A percentile compares a stretch with the other conserved stretches of the same genome.
Conservation (phyloP, 306 rosid species). For the Citrullus amarus region DNA sequence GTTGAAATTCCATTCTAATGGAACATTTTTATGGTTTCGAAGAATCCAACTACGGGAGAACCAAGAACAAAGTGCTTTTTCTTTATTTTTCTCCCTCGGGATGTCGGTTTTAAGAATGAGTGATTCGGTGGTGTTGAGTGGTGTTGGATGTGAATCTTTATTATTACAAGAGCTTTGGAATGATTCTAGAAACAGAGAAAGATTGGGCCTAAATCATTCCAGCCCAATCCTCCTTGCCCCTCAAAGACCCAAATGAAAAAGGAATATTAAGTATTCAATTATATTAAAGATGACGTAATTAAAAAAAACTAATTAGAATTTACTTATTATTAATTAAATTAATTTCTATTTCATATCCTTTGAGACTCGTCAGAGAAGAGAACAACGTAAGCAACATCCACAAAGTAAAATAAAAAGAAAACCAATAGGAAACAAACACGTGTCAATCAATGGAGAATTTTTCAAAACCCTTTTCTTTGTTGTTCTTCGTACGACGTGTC, state of each 20-base stretch:
- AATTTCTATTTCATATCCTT: neutral
- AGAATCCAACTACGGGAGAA: too few relatives aligned
- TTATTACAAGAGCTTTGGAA: too few relatives aligned
- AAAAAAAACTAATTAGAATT: neutral
- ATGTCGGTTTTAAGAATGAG: too few relatives aligned
- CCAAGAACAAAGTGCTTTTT: too few relatives aligned
- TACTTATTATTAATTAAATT: neutral
- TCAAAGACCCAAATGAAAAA: neutral
- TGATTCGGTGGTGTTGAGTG: too few relatives aligned
- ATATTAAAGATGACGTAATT: neutral
- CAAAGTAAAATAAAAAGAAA: conserved; percentile 22
- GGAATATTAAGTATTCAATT: neutral
- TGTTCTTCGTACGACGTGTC: neutral
- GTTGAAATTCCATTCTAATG: too few relatives aligned
- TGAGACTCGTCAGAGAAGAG: neutral
- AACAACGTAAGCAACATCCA: neutral
- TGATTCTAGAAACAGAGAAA: too few relatives aligned
- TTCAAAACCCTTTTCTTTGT: neutral
- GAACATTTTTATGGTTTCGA: too few relatives aligned
- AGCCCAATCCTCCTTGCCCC: neutral
- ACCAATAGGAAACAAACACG: conserved; percentile 88
- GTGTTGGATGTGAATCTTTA: too few relatives aligned
- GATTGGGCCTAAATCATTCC: neutral
- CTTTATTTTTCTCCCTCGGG: too few relatives aligned
- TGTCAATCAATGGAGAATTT: conserved; percentile 31